Evolutionary conservation across 306 rosid species (phyloP).

Genomic region (Castanea mollissima): DNA sequence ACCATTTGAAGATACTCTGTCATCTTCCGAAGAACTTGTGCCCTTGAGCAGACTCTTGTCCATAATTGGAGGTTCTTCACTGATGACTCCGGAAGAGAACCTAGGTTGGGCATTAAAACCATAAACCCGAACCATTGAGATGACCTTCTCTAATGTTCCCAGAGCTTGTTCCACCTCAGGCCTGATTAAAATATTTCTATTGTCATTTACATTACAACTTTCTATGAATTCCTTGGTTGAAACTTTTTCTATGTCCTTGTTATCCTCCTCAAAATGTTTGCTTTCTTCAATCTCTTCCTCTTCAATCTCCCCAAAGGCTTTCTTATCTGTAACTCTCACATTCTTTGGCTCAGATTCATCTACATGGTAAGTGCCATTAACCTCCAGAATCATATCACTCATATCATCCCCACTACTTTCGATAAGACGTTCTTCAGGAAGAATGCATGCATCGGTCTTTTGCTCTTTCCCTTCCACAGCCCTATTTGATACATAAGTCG

Average conservation of each 20-base stretch:
- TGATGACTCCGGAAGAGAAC: slow-evolving; percentile 31
- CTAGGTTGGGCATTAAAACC: slow-evolving; percentile 36
- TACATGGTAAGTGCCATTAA: slow-evolving; percentile 20
- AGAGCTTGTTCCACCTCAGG: slow-evolving; percentile 73
- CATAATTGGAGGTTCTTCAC: slow-evolving; percentile 20
- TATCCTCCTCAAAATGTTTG: slow-evolving; percentile 29
- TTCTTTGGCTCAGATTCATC: slow-evolving; percentile 18
- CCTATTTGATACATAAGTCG: slow-evolving; percentile 23
- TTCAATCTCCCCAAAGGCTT: slow-evolving; percentile 57
- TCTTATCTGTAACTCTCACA: slow-evolving; percentile 14
- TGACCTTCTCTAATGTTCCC: slow-evolving; percentile 71
- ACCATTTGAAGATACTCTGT: slow-evolving; percentile 10
- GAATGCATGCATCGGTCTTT: slow-evolving; percentile 21
- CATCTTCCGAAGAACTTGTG: slow-evolving; percentile 30
- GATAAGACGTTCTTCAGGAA: slow-evolving; percentile 24
- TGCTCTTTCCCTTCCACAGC: slow-evolving; percentile 26
- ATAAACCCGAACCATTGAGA: slow-evolving; percentile 42
- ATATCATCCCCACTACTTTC: slow-evolving; percentile 24
- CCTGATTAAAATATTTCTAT: slow-evolving; percentile 40
- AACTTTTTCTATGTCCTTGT: slow-evolving; percentile 12
- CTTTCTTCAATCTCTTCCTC: slow-evolving; percentile 45
- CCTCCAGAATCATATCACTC: slow-evolving; percentile 27
- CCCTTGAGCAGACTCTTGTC: slow-evolving; percentile 28
- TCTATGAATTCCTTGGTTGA: slow-evolving; percentile 21
- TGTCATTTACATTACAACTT: slow-evolving; percentile 24